Evolutionary conservation across 176 grass and related monocot species (phyloP).

Genomic region (Melocanna baccifera): DNA sequence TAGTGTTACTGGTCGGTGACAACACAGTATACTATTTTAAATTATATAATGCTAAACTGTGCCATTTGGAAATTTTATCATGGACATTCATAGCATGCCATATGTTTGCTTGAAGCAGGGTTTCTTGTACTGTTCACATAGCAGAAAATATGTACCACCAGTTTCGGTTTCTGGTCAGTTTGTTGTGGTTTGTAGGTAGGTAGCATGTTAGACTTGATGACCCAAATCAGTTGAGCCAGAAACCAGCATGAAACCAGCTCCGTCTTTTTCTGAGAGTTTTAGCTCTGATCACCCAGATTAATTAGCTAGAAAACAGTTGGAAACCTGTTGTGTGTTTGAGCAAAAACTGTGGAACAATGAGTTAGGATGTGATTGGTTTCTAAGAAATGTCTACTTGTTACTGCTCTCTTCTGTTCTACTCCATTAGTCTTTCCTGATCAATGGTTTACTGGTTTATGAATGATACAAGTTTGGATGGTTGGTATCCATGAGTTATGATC

Average conservation of each 20-base stretch:
- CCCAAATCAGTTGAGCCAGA: background rate
- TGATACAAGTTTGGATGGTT: background rate
- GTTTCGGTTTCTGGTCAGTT: background rate
- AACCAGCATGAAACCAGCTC: background rate
- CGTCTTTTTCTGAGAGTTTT: background rate
- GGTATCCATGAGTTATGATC: constrained; percentile 1
- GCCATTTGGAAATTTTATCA: background rate
- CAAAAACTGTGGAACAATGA: background rate
- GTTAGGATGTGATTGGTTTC: background rate
- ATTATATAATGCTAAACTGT: constrained; percentile 9
- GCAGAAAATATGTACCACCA: background rate
- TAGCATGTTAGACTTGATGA: background rate
- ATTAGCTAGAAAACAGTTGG: constrained; percentile 15
- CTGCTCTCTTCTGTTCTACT: background rate
- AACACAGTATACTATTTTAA: background rate
- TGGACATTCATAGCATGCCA: background rate
- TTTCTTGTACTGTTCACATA: background rate
- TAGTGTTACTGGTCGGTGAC: background rate
- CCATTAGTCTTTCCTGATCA: background rate
- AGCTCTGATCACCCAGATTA: background rate
- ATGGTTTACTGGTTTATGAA: constrained; percentile 13
- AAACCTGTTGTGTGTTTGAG: background rate
- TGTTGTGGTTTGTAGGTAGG: background rate
- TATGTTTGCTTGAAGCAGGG: background rate
- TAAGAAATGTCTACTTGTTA: background rate